These are phyloP conservation scores for Plectosphaerella cucumerina DNA, from an alignment of 2,329 filamentous ascomycete species.

Conservation along the genomic window DNA sequence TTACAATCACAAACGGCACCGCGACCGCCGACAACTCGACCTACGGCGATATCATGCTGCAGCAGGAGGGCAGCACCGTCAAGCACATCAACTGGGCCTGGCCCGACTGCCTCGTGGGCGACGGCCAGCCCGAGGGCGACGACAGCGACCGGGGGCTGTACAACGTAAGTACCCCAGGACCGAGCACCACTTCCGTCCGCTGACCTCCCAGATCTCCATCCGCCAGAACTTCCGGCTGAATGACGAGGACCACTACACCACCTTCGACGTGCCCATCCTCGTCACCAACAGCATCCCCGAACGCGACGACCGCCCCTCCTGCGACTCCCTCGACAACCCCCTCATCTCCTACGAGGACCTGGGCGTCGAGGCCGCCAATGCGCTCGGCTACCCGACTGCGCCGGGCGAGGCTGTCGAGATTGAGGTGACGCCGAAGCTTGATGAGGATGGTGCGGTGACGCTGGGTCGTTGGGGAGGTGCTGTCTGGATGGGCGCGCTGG, in stretches of 20 bases:
- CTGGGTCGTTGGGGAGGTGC: conserved; percentile 26
- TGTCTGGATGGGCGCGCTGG: conserved; percentile 26
- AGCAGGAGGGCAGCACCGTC: conserved; percentile 64
- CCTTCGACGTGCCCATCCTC: conserved; percentile 66
- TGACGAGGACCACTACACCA: conserved; percentile 59
- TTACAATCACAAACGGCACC: conserved; percentile 64
- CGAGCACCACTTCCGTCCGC: background rate
- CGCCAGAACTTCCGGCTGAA: conserved; percentile 67
- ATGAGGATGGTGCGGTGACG: conserved; percentile 13
- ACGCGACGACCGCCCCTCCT: conserved; percentile 36
- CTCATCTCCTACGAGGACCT: conserved; percentile 43
- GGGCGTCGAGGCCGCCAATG: conserved; percentile 34
- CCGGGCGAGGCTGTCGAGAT: conserved; percentile 45
- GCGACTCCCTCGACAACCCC: conserved; percentile 47
- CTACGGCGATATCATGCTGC: conserved; percentile 57
- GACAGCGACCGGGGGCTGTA: conserved; percentile 56
- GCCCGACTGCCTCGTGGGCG: conserved; percentile 64
- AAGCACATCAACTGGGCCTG: conserved; percentile 72
- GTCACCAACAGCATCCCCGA: conserved; percentile 61
- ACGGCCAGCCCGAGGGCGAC: conserved; percentile 41
- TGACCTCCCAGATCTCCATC: conserved; percentile 54
- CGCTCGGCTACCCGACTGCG: conserved; percentile 44
- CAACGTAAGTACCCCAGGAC: conserved; percentile 42
- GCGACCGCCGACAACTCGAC: conserved; percentile 46
- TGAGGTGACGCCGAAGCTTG: conserved; percentile 22